Conservation (phyloP, 768 basidiomycete genomes). For the Cystofilobasidium bisporidii region DNA sequence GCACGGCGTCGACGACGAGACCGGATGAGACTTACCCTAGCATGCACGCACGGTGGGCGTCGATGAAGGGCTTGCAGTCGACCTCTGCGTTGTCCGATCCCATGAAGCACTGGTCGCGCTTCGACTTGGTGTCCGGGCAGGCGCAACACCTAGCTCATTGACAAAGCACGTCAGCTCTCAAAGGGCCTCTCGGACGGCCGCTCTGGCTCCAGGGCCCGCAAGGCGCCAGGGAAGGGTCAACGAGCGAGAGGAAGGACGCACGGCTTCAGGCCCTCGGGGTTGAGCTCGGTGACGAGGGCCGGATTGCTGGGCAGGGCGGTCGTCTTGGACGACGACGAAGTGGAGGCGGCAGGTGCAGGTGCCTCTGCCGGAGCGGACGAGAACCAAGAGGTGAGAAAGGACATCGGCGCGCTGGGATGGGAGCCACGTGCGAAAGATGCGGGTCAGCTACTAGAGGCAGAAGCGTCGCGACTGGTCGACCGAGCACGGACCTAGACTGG, state of each 20-base stretch:
- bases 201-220: too few species aligned
- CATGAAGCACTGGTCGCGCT: constrained; percentile 91
- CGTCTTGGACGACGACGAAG: constrained; percentile 16
- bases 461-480: too few species aligned
- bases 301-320: constrained; percentile 20
- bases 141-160: constrained; percentile 68
- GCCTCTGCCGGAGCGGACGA: not conserved
- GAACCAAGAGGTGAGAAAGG: constrained; percentile 5
- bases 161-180: not conserved
- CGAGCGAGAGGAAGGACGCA: constrained; percentile 7
- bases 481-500: too few species aligned
- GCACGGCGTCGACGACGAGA: too few species aligned
- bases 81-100: constrained; percentile 47
- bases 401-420: not conserved
- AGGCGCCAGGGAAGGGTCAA: too few species aligned
- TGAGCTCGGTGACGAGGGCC: constrained; percentile 22
- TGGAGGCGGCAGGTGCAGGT: constrained; percentile 2
- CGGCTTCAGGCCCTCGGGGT: constrained; percentile 28
- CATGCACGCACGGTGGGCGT: constrained; percentile 85
- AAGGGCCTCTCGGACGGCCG: too few species aligned
- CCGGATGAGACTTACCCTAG: constrained; percentile 38
- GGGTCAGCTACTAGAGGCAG: too few species aligned
- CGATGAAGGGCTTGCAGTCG: constrained; percentile 70
- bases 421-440: not conserved
- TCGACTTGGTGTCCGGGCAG: constrained; percentile 83